phyloP scores from a whole-genome alignment of 768 basidiomycete genomes.

The Rhodotorula kratochvilovae region DNA sequence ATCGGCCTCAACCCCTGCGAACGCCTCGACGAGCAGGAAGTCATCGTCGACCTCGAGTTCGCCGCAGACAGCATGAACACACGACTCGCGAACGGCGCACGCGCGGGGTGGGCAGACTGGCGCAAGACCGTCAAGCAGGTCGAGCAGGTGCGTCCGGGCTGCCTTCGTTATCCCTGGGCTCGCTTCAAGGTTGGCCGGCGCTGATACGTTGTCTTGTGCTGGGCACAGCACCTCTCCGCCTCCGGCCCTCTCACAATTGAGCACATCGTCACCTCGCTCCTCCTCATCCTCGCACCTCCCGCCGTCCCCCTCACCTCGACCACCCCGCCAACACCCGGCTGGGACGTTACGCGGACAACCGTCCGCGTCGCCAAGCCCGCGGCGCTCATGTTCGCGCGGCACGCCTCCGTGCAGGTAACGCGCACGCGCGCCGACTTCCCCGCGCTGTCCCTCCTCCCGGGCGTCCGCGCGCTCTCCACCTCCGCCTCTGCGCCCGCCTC shows the following conservation, averaged over 20 bases:
- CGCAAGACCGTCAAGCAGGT: constrained; percentile 10
- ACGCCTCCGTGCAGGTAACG: constrained; percentile 61
- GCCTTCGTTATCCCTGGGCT: too few species aligned
- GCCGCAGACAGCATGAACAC: constrained; percentile 14
- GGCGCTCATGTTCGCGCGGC: constrained; percentile 64
- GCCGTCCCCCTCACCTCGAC: not conserved
- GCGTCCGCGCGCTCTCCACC: not conserved
- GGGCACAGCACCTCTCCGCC: constrained; percentile 22
- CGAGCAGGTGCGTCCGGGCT: constrained; percentile 12
- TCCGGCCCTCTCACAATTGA: constrained; percentile 56
- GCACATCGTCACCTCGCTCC: constrained; percentile 60
- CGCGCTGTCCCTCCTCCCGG: constrained; percentile 4
- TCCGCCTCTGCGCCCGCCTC: not conserved
- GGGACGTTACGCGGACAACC: constrained; percentile 48
- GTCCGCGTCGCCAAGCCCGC: constrained; percentile 67
- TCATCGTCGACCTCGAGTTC: constrained; percentile 54
- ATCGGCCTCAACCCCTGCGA: constrained; percentile 69
- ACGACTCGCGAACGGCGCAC: constrained; percentile 50
- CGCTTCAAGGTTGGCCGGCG: too few species aligned
- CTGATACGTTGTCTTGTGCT: too few species aligned
- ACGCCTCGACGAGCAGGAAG: constrained; percentile 60
- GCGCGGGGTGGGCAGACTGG: constrained; percentile 23
- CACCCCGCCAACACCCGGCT: not conserved
- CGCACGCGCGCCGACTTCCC: constrained; percentile 49
- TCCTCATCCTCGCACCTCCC: constrained; percentile 45